Conservation (phyloP, 2,329 filamentous ascomycete species). For the Talaromyces piceae region DNA sequence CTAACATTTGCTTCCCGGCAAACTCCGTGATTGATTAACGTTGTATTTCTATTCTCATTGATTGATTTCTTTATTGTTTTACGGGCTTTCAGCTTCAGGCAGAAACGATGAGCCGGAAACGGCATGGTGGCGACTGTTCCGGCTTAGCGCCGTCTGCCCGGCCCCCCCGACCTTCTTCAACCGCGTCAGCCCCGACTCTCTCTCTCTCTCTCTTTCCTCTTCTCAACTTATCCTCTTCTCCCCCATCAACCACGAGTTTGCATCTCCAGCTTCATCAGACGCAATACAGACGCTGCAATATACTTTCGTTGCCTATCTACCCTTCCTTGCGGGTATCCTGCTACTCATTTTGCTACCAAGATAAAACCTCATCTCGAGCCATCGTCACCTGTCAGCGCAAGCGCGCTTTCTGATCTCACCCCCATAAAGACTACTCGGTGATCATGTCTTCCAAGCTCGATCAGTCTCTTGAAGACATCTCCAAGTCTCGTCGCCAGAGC, state of each 20-base stretch:
- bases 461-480: slow-evolving; percentile 94
- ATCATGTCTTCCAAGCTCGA: slow-evolving; percentile 93
- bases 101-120: neutral
- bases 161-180: neutral
- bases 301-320: neutral
- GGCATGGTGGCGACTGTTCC: neutral
- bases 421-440: slow-evolving; percentile 5
- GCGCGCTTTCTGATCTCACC: neutral
- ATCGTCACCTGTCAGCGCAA: neutral
- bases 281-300: neutral
- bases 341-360: neutral
- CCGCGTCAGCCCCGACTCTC: neutral
- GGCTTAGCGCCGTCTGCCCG: neutral
- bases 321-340: neutral
- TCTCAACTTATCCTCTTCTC: too few species aligned
- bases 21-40: too few species aligned
- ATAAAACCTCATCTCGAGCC: neutral
- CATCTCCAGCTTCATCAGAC: neutral
- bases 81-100: neutral
- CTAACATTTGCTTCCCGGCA: too few species aligned
- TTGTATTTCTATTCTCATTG: neutral
- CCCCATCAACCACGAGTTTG: neutral
- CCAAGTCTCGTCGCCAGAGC: slow-evolving; percentile 62
- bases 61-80: neutral
- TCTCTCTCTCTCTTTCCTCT: slow-evolving; percentile 7